Evolutionary conservation across 305 asterid species (phyloP), one percentile per base, ranked within the genome.

Genomic region (Rubia tinctorum): DNA sequence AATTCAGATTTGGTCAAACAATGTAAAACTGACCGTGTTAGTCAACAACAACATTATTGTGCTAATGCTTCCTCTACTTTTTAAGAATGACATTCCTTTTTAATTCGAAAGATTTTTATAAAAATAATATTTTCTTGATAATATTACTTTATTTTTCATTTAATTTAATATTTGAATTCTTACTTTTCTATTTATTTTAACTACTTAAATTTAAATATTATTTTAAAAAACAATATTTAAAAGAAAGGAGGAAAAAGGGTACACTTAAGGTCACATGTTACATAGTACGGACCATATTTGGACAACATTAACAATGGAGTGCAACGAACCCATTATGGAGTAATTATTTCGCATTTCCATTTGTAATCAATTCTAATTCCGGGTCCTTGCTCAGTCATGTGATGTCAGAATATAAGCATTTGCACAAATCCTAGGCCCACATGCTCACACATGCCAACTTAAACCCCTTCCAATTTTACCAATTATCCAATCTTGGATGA

Each of bases 351-450:
- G 14, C 42, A 17, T 53, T 53, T 10, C 59, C 59, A 53, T 53
- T 17, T 17, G 17, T 60, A 60, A 13, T 22, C 18, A 25, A 25
- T 60, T 55, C 60, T 61, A 49, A 5, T 49, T 58, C 8, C 55
- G 13, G 34, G 30, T 20, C 25, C 64, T 20, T 20, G 13, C 25
- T 37, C 3, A 25, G 63, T 76, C 91, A 86, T 86, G 90, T 88
- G 90, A 79, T 66, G n/a, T 59, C 73, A 77, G 85, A 84, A 86
- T 81, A 81, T 78, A 80, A 72, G 84, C 87, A 80, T 83, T 80
- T 84, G 77, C 74, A 81, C 5, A 81, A 80, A 17, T 80, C 81
- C 71, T 58, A 81, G 83, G 86, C 77, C 90, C 30, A 86, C 90
- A 86, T 84, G 90, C 84, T 14, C 71, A 74, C 86, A 81, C 83